Conservation (phyloP, 73 alveolate genomes). For the Chromera velia region DNA sequence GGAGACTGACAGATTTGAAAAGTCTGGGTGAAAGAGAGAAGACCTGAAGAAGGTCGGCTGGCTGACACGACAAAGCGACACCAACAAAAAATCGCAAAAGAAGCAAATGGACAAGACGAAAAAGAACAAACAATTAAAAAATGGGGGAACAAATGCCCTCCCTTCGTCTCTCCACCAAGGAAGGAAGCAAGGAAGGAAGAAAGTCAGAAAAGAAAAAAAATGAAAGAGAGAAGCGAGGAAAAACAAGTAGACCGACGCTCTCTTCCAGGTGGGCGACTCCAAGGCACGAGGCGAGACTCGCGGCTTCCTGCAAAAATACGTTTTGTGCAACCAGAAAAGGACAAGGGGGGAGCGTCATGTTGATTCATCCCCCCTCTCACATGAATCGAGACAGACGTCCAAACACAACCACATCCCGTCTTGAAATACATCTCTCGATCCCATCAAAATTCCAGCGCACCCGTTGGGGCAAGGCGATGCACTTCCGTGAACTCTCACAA, state of each 20-base stretch:
- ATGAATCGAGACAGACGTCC: not conserved
- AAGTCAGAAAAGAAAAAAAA: no score
- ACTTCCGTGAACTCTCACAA: conserved; percentile 54
- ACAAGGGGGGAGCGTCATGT: not conserved
- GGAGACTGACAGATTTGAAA: not conserved
- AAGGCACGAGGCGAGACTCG: no score
- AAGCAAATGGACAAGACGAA: not conserved
- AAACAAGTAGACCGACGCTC: no score
- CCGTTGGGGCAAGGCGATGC: conserved; percentile 16
- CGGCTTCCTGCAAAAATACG: not conserved
- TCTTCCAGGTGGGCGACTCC: no score
- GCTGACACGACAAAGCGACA: not conserved
- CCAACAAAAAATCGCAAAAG: not conserved
- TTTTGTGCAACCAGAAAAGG: not conserved
- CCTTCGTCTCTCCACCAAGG: no score
- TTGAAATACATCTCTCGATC: not conserved
- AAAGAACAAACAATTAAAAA: no score
- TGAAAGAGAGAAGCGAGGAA: no score
- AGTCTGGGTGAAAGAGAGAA: not conserved
- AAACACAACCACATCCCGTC: not conserved
- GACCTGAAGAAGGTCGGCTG: not conserved
- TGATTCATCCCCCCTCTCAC: not conserved
- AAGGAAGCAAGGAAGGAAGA: no score
- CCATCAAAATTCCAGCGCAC: conserved; percentile 2
- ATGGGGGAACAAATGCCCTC: no score